These are phyloP conservation scores for Picea abies DNA, from an alignment of 83 land plant species.

Conservation along the genomic window DNA sequence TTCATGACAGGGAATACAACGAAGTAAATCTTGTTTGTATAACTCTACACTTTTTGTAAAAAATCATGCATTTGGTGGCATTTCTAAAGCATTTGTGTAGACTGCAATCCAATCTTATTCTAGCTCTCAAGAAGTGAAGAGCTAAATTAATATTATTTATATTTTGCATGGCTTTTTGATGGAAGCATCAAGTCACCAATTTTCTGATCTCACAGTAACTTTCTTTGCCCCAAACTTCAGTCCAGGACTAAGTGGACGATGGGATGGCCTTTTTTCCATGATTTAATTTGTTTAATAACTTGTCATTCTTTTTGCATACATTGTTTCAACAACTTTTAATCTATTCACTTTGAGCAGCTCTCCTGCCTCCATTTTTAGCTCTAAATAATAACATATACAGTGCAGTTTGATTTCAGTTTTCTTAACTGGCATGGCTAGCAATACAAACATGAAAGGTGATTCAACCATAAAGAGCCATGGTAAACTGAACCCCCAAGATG, in stretches of 20 bases:
- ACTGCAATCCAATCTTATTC: neutral
- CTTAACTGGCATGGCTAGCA: no score
- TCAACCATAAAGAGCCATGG: no score
- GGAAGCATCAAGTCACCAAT: no score
- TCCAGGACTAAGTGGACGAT: no score
- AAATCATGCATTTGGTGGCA: neutral
- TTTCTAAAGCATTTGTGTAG: neutral
- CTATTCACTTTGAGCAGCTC: neutral
- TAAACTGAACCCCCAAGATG: no score
- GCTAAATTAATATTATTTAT: no score
- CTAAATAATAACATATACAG: neutral
- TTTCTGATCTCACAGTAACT: no score
- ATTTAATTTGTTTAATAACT: neutral
- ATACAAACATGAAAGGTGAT: no score
- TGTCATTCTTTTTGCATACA: neutral
- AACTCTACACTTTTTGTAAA: neutral
- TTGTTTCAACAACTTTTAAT: neutral
- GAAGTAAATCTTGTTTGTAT: neutral
- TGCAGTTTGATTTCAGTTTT: neutral
- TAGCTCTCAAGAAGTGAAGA: neutral
- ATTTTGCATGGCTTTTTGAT: no score
- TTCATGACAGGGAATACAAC: neutral
- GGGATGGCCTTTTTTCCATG: no score
- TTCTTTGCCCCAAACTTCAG: no score
- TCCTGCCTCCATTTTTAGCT: neutral